Percentiles rank a stretch among this genome's conserved stretches.
Evolutionary conservation across 2,329 filamentous ascomycete genomes (phyloP).

Genomic region (Fusarium nanum): DNA sequence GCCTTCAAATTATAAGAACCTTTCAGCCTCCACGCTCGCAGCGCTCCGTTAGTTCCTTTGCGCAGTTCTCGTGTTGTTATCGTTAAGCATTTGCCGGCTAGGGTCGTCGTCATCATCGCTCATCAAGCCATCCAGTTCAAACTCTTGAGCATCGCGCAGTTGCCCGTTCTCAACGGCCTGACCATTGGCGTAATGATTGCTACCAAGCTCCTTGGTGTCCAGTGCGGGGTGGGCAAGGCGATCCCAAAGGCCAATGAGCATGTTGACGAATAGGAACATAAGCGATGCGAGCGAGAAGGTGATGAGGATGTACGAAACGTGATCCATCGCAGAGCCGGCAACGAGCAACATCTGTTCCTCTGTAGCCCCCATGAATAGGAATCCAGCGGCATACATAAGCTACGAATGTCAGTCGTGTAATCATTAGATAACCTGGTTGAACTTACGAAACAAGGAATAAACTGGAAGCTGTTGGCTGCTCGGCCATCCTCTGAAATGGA

Average conservation of each 20-base stretch:
- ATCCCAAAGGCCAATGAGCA: conserved; percentile 87
- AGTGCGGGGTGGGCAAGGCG: conserved; percentile 59
- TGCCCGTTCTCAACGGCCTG: conserved; percentile 62
- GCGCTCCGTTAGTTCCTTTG: conserved; percentile 49
- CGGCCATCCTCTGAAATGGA: conserved; percentile 74
- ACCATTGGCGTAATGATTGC: conserved; percentile 53
- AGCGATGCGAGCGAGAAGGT: conserved; percentile 91
- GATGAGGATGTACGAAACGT: conserved; percentile 92
- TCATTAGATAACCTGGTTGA: conserved; percentile 35
- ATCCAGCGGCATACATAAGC: conserved; percentile 91
- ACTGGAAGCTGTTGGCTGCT: conserved; percentile 73
- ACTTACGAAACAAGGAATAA: conserved; percentile 68
- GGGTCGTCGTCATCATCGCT: conserved; percentile 85
- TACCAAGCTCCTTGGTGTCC: conserved; percentile 52
- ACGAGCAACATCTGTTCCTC: conserved; percentile 94
- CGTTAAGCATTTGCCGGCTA: conserved; percentile 50
- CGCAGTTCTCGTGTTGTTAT: conserved; percentile 47
- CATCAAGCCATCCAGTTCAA: conserved; percentile 90
- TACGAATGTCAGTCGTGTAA: conserved; percentile 51
- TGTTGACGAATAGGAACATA: conserved; percentile 88
- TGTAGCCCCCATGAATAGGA: conserved; percentile 97
- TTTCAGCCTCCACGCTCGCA: background rate
- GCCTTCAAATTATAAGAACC: background rate
- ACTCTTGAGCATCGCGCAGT: conserved; percentile 87
- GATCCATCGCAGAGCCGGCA: conserved; percentile 78